Base-by-base conservation (phyloP, 1,139 yeast species). In the Petasospora fabianii region DNA sequence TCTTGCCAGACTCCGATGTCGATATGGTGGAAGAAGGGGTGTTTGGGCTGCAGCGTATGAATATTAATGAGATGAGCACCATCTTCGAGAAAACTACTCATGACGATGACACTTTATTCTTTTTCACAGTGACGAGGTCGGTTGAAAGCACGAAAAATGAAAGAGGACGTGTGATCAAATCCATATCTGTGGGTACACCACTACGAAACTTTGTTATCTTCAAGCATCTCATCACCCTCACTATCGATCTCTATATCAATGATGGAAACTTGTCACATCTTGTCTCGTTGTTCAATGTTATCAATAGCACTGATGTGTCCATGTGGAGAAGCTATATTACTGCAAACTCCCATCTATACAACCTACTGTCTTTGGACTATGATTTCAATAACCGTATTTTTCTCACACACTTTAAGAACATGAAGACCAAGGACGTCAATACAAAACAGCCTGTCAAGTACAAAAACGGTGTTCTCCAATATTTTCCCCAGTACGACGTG, bases 91-190 rank as follows among this genome's bases (percentile, higher is more conserved):
- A 29, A 4, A 24, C 40, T 3, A 19, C 36, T 5, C 38, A 43
- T n/a, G 51, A 41, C 21, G 44, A 44, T 27, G 55, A 52, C 32
- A 16, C 48, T 0, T 31, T 54, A 17, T 52, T 52, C 37, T 52
- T 51, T 31, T 36, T 45, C 14, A 49, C 45, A 17, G 48, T 46
- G 3, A 44, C 50, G 5, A 49, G 46, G 22, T 41, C 44, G 3
- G 34, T 48, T 5, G 24, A 31, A 8, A 21, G 35, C 6, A 32
- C 36, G 5, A 13, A 29, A 1, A 39, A 42, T 27, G 43, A 34
- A 4, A 46, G 58, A 37, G 57, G 58, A 6, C 37, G 44, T 5
- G 36, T 39, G 13, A 50, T 53, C 26, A 42, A 43, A 33, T 43
- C 51, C 45, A 36, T 49, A n/a, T 42, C 55, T 4, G 32, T 48